phyloP scores from a whole-genome alignment of 345 rosid genomes.

The Carallia brachiata region DNA sequence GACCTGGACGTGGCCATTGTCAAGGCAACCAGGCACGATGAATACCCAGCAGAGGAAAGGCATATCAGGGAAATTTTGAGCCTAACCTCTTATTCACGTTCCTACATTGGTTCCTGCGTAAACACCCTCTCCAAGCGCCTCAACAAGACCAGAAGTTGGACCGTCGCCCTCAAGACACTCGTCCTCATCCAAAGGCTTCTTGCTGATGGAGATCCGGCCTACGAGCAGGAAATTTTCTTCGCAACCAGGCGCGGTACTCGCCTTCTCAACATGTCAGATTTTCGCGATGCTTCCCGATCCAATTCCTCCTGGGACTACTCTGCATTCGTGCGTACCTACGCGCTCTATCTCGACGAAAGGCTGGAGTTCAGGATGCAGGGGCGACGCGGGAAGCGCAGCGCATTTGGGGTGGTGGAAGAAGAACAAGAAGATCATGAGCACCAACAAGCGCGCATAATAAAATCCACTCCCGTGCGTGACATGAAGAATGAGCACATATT shows the following conservation, averaged over 20 bases:
- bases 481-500: slow-evolving; percentile 60
- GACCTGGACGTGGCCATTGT: slow-evolving; percentile 85
- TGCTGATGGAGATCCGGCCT: slow-evolving; percentile 63
- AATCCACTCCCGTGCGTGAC: slow-evolving; percentile 51
- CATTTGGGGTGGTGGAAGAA: slow-evolving; percentile 44
- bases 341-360: slow-evolving; percentile 71
- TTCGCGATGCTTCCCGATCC: slow-evolving; percentile 52
- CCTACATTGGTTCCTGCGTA: slow-evolving; percentile 53
- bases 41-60: slow-evolving; percentile 75
- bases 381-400: slow-evolving; percentile 52
- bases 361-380: slow-evolving; percentile 71
- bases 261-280: slow-evolving; percentile 79
- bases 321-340: slow-evolving; percentile 76
- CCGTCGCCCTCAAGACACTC: slow-evolving; percentile 79
- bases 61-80: slow-evolving; percentile 70
- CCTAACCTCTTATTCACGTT: slow-evolving; percentile 65
- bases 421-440: slow-evolving; percentile 28
- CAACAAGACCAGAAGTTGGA: slow-evolving; percentile 82
- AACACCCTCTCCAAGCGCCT: slow-evolving; percentile 59
- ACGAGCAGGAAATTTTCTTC: slow-evolving; percentile 90
- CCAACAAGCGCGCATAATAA: slow-evolving; percentile 12
- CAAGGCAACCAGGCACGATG: slow-evolving; percentile 88
- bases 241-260: slow-evolving; percentile 81
- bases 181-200: slow-evolving; percentile 63
- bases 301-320: slow-evolving; percentile 81